These are phyloP conservation scores for Hamigera avellanea DNA, from an alignment of 495 filamentous ascomycete species.

Conservation along the genomic window DNA sequence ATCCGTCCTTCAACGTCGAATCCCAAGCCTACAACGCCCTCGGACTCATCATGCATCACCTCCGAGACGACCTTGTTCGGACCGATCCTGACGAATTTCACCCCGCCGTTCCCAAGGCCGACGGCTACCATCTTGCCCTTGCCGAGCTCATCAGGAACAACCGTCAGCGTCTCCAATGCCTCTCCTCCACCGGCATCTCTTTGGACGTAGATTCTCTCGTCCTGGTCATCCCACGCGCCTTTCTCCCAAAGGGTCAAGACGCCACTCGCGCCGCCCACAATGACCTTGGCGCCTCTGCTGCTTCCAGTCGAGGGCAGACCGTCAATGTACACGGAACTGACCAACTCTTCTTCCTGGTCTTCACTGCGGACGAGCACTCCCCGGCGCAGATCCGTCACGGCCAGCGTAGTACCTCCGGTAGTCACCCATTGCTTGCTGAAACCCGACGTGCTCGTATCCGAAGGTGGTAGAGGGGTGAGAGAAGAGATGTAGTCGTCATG, in stretches of 20 bases:
- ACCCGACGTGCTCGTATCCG: conserved; percentile 64
- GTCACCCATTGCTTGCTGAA: conserved; percentile 87
- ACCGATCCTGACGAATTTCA: conserved; percentile 45
- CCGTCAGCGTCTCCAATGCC: conserved; percentile 57
- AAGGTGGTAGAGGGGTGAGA: conserved; percentile 70
- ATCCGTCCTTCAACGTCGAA: conserved; percentile 77
- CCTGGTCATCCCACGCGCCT: conserved; percentile 88
- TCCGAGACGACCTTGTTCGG: conserved; percentile 46
- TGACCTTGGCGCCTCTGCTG: conserved; percentile 59
- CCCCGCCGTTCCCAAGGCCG: conserved; percentile 61
- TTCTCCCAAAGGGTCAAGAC: conserved; percentile 87
- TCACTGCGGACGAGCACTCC: conserved; percentile 78
- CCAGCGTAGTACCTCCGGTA: conserved; percentile 81
- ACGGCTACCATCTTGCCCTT: conserved; percentile 59
- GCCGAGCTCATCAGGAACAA: conserved; percentile 53
- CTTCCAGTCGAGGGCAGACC: conserved; percentile 50
- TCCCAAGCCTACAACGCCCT: conserved; percentile 64
- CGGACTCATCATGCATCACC: conserved; percentile 70
- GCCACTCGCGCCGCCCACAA: conserved; percentile 69
- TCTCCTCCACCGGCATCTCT: conserved; percentile 45
- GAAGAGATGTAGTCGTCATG: conserved; percentile 92
- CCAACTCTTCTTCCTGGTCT: conserved; percentile 86
- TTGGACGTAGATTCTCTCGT: conserved; percentile 70
- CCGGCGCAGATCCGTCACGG: conserved; percentile 74
- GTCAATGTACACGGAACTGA: conserved; percentile 63